A percentile compares a stretch with the other conserved stretches of the same genome.
Conservation (phyloP, 1,284 basidiomycete genomes). For the Tilletia horrida region DNA sequence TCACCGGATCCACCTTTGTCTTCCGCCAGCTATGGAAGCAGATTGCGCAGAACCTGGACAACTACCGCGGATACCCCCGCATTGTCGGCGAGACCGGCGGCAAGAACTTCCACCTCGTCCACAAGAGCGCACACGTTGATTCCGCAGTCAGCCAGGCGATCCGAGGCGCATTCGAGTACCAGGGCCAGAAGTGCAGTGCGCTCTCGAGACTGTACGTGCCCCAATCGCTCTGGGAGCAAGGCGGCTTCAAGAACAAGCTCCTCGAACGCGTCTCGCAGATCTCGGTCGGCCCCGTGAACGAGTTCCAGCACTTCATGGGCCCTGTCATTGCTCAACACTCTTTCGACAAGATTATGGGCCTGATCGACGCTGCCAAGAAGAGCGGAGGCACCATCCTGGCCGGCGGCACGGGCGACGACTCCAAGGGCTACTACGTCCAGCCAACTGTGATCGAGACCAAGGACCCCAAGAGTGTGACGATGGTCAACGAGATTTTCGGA, state of each 20-base stretch:
- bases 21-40: constrained; percentile 90
- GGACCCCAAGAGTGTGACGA: constrained; percentile 84
- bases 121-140: constrained; percentile 77
- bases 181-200: constrained; percentile 97
- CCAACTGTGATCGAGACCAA: constrained; percentile 92
- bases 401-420: constrained; percentile 80
- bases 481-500: constrained; percentile 95
- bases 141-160: constrained; percentile 86
- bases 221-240: constrained; percentile 69
- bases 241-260: constrained; percentile 79
- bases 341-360: constrained; percentile 80
- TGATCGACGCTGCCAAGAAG: constrained; percentile 83
- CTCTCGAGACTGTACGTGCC: constrained; percentile 88
- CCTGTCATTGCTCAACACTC: constrained; percentile 86
- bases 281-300: constrained; percentile 73
- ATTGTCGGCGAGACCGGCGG: constrained; percentile 90
- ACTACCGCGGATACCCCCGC: constrained; percentile 76
- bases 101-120: constrained; percentile 96
- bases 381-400: constrained; percentile 81
- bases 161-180: constrained; percentile 91
- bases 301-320: constrained; percentile 85
- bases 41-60: constrained; percentile 73
- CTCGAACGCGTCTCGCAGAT: constrained; percentile 75
- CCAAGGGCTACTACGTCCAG: constrained; percentile 87
- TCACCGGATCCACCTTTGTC: constrained; percentile 91